phyloP scores from a whole-genome alignment of 805 yeast genomes.

The Metschnikowia lunata region DNA sequence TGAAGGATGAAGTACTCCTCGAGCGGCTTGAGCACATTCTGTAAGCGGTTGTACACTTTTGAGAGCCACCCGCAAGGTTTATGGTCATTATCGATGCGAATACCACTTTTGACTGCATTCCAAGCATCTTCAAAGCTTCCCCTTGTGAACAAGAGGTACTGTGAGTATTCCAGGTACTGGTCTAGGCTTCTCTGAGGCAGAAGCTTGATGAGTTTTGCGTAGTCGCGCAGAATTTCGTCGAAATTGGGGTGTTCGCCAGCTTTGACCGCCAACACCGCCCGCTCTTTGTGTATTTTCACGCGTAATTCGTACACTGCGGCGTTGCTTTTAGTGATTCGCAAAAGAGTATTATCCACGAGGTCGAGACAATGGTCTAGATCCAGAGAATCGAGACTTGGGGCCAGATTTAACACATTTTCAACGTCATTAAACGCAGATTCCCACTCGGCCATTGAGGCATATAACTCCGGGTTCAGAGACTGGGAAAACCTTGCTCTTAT shows the following conservation, averaged over 20 bases:
- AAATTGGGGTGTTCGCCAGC: neutral
- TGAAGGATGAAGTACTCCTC: conserved; percentile 42
- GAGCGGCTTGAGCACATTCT: conserved; percentile 33
- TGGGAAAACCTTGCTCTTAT: conserved; percentile 11
- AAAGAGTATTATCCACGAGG: conserved; percentile 4
- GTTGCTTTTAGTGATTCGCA: conserved; percentile 42
- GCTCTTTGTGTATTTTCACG: conserved; percentile 20
- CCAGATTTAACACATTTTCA: conserved; percentile 6
- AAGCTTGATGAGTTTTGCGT: conserved; percentile 24
- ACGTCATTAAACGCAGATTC: conserved; percentile 14
- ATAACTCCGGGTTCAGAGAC: conserved; percentile 9
- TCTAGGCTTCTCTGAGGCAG: conserved; percentile 25
- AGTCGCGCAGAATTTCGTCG: conserved; percentile 17
- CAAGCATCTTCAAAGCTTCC: conserved; percentile 50
- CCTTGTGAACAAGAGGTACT: conserved; percentile 43
- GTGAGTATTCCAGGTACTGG: conserved; percentile 24
- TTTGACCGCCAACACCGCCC: neutral
- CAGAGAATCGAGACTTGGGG: neutral
- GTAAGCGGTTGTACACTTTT: conserved; percentile 48
- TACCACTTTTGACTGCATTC: conserved; percentile 57
- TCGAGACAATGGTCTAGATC: conserved; percentile 1
- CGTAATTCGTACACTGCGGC: conserved; percentile 31
- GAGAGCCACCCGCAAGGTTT: conserved; percentile 53
- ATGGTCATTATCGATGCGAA: conserved; percentile 74
- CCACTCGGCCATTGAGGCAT: conserved; percentile 19